These are phyloP conservation scores for Aotearoamyces nothofagi DNA, from an alignment of 2,329 filamentous ascomycete species.

Conservation along the genomic window DNA sequence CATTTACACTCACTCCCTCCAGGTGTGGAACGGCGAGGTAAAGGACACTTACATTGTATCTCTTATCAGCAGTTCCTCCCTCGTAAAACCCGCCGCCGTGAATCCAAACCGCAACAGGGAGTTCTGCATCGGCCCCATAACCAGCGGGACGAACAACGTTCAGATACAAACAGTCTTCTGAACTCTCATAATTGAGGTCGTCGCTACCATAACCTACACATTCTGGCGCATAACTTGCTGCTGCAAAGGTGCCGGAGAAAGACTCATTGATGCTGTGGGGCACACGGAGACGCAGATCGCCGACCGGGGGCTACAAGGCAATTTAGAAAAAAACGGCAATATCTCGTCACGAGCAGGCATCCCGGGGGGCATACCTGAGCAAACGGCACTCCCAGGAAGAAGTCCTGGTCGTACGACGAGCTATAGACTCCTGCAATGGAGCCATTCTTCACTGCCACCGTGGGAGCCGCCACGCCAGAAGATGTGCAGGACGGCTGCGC, in stretches of 20 bases:
- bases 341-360: no score
- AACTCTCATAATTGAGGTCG: constrained; percentile 2
- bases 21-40: constrained; percentile 36
- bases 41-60: constrained; percentile 50
- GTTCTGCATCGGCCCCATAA: constrained; percentile 11
- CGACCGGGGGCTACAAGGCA: constrained; percentile 6
- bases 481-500: no score
- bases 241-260: constrained; percentile 8
- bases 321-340: no score
- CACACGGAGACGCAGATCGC: constrained; percentile 5
- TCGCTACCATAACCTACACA: constrained; percentile 9
- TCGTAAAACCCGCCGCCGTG: constrained; percentile 49
- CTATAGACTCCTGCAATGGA: constrained; percentile 8
- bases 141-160: constrained; percentile 28
- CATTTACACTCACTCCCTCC: no score
- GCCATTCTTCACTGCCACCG: constrained; percentile 6
- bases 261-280: constrained; percentile 5
- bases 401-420: constrained; percentile 7
- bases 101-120: constrained; percentile 42
- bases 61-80: constrained; percentile 33
- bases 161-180: constrained; percentile 38
- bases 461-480: no score
- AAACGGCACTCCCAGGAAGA: constrained; percentile 10
- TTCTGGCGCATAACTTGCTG: constrained; percentile 6
- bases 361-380: constrained; percentile 6